Evolutionary conservation across 129 eudicot genomes (phyloP), one percentile per base, ranked within the genome.

Genomic region (Flaveria brownii): DNA sequence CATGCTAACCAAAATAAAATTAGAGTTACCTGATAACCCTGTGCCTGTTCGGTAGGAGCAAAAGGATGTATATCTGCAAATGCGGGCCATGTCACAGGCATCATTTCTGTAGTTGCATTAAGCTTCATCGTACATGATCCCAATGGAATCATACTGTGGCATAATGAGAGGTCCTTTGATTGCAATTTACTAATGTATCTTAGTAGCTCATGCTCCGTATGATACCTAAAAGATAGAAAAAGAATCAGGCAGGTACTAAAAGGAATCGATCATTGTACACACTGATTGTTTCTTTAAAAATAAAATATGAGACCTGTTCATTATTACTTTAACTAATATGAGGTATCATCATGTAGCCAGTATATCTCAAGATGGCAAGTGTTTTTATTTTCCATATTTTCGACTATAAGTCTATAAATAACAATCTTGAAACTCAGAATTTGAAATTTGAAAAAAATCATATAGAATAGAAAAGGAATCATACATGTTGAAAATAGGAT

Each of bases 51-150:
- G 18, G n/a, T 76, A 64, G 99, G 97, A 62, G 97, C 99, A 80
- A 94, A 94, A 68, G 99, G 99, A 81, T 94, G 97, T 79, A 94
- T 81, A 71, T 87, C 82, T 2, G 96, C 79, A 70, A 94, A 91
- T 73, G 85, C 87, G 18, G 97, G 97, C 97, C 96, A 89, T 45
- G 97, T 94, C 30, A 94, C 96, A 0, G 99, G 99, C 96, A 94
- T 94, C 99, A 94, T 94, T 51, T 94, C 99, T 43, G 97, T 89
- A 22, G 99, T 94, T 72, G 99, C 99, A 22, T 94, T 94, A 84
- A 94, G 78, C 91, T 94, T 94, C 99, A 94, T 94, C 9, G 97
- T 94, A 68, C 99, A 94, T 76, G 99, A 94, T 65, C 99, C 99
- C 80, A 94, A 71, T 1, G 99, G 97, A 78, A 94, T 91, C 99